Evolutionary conservation across 2,329 filamentous ascomycete genomes (phyloP), one percentile per base, ranked within the genome.

Genomic region (Aureobasidium melanogenum): DNA sequence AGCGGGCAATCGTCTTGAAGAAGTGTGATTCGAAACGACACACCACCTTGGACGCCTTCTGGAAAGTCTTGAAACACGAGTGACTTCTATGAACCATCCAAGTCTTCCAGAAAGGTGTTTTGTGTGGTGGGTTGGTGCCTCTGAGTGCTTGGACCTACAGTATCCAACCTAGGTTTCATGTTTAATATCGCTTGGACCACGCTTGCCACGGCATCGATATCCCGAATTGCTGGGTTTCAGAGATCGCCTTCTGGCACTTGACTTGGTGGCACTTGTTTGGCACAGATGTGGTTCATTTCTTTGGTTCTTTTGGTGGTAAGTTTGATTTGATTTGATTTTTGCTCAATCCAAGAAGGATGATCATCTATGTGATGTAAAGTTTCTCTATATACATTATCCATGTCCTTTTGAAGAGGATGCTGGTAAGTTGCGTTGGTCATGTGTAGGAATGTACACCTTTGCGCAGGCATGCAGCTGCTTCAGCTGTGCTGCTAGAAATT

Each of bases 301-400:
- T 28, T 28, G 3, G 6, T 24, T 32, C 9, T 30, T 47, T 28
- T 6, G 3, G 3, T 28, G 12, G 43, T 46, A 47, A 17, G 24
- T 47, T 47, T 47, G 3, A n/a, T 19, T 47, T 47, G 7, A 47
- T 47, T 47, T 30, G 15, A n/a, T n/a, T n/a, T n/a, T n/a, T n/a
- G n/a, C n/a, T 9, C 19, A 5, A 17, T 50, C 46, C 12, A 8
- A n/a, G 26, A 32, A 32, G 32, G 46, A 50, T n/a, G 14, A 6
- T 50, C 28, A 15, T 50, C 28, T 34, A 34, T 22, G 44, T 50
- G 17, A 34, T 34, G 41, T 12, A 19, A 5, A 2, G 17, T 15
- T 34, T 50, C 46, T 50, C 46, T 50, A 50, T 50, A 50, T 50
- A 50, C 46, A 50, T 50, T 50, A 50, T 50, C 46, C 46, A 34